phyloP scores from a whole-genome alignment of 495 filamentous ascomycete genomes.

The Daldinia bambusicola region DNA sequence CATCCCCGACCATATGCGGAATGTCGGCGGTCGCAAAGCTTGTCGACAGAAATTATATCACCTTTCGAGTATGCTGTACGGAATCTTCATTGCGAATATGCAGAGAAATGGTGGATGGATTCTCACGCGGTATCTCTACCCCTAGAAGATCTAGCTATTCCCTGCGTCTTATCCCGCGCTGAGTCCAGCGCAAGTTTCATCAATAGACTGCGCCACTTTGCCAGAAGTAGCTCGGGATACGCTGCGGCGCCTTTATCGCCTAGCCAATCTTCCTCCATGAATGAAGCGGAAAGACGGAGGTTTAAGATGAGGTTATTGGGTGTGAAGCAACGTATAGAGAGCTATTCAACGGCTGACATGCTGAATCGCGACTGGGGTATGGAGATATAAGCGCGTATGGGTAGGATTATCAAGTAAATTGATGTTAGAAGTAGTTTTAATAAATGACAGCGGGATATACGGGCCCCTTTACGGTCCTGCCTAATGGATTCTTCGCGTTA shows the following conservation, averaged over 20 bases:
- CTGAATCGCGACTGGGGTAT: neutral
- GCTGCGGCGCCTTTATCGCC: neutral
- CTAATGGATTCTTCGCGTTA: no score
- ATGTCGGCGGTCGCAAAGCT: conserved; percentile 3
- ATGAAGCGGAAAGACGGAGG: neutral
- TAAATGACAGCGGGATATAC: no score
- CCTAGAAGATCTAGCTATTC: conserved; percentile 3
- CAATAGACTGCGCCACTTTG: neutral
- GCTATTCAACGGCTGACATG: neutral
- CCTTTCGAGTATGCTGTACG: conserved; percentile 30
- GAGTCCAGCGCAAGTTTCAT: neutral
- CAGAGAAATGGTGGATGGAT: conserved; percentile 23
- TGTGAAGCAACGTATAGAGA: neutral
- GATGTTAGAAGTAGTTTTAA: no score
- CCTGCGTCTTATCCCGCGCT: neutral
- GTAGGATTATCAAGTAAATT: no score
- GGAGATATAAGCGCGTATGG: neutral
- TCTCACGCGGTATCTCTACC: conserved; percentile 2
- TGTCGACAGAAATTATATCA: conserved; percentile 4
- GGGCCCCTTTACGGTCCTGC: no score
- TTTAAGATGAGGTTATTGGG: neutral
- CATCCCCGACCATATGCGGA: conserved; percentile 17
- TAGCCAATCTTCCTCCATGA: neutral
- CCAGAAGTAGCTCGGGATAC: neutral
- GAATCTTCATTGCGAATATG: neutral